These are phyloP conservation scores for Coniella lustricola DNA, from an alignment of 2,329 filamentous ascomycete genomes.

Conservation along the genomic window DNA sequence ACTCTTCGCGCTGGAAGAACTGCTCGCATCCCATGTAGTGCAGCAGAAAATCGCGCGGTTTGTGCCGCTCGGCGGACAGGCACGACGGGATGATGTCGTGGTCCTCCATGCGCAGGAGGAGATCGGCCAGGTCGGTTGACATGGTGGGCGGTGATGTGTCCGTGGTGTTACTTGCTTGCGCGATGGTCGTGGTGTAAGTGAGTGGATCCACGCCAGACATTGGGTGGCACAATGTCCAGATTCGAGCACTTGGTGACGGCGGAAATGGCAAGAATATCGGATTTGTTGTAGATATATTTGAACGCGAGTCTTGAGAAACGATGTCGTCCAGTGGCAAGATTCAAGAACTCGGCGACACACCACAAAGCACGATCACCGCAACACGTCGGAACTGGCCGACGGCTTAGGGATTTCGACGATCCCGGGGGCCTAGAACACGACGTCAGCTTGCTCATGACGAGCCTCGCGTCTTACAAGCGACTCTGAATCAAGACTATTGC, in stretches of 20 bases:
- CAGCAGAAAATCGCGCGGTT: conserved; percentile 12
- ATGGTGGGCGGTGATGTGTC: not conserved
- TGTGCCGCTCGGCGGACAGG: conserved; percentile 13
- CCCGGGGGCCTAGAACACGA: not conserved
- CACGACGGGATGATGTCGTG: conserved; percentile 15
- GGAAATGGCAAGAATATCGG: no score
- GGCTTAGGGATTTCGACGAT: not conserved
- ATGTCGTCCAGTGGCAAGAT: no score
- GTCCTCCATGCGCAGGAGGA: conserved; percentile 12
- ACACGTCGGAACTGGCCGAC: no score
- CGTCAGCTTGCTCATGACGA: not conserved
- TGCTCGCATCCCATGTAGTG: conserved; percentile 16
- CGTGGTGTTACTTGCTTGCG: no score
- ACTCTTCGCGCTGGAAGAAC: conserved; percentile 15
- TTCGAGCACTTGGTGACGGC: no score
- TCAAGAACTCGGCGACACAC: no score
- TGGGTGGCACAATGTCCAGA: no score
- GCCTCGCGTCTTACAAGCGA: conserved; percentile 1
- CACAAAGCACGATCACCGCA: no score
- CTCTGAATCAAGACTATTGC: not conserved
- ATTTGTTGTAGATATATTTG: no score
- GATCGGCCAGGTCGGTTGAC: conserved; percentile 5
- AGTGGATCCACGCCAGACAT: no score
- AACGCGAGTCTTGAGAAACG: no score
- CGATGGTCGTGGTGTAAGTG: no score